These are phyloP conservation scores for Kodamaea derodonti DNA, from an alignment of 1,139 yeast genomes.

Conservation along the genomic window DNA sequence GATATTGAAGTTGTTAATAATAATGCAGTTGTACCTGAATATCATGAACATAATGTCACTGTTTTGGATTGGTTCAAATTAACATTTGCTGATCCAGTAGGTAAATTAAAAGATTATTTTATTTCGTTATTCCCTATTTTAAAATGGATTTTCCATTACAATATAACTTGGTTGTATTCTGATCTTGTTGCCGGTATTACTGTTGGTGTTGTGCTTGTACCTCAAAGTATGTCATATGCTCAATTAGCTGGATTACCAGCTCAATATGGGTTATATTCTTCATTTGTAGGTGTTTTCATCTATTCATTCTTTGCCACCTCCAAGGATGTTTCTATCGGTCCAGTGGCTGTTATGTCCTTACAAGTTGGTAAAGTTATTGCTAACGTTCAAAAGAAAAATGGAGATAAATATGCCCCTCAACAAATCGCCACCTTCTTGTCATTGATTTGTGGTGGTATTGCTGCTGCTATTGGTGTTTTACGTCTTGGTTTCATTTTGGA, in stretches of 20 bases:
- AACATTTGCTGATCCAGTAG: slow-evolving; percentile 38
- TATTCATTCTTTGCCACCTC: slow-evolving; percentile 92
- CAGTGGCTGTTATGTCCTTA: slow-evolving; percentile 93
- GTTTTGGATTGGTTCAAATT: slow-evolving; percentile 44
- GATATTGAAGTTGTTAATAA: slow-evolving; percentile 3
- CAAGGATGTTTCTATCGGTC: slow-evolving; percentile 93
- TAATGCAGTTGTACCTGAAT: slow-evolving; percentile 34
- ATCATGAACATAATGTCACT: slow-evolving; percentile 38
- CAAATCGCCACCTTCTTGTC: slow-evolving; percentile 79
- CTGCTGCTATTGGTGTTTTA: slow-evolving; percentile 76
- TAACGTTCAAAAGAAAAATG: slow-evolving; percentile 45
- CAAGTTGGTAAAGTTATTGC: slow-evolving; percentile 79
- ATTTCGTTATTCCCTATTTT: slow-evolving; percentile 72
- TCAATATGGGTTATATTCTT: slow-evolving; percentile 85
- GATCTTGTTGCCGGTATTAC: slow-evolving; percentile 91
- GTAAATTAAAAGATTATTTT: slow-evolving; percentile 41
- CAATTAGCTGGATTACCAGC: slow-evolving; percentile 77
- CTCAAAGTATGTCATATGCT: slow-evolving; percentile 96
- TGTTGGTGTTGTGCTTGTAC: slow-evolving; percentile 89
- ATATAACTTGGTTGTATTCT: slow-evolving; percentile 70
- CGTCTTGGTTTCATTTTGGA: slow-evolving; percentile 87
- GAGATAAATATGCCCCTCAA: slow-evolving; percentile 49
- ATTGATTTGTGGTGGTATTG: slow-evolving; percentile 78
- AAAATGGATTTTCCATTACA: slow-evolving; percentile 82
- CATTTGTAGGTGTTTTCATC: slow-evolving; percentile 86